A percentile compares a stretch with the other conserved stretches of the same genome.
These are phyloP conservation scores for Loxodes magnus DNA, from an alignment of 73 alveolate genomes.

Conservation along the genomic window DNA sequence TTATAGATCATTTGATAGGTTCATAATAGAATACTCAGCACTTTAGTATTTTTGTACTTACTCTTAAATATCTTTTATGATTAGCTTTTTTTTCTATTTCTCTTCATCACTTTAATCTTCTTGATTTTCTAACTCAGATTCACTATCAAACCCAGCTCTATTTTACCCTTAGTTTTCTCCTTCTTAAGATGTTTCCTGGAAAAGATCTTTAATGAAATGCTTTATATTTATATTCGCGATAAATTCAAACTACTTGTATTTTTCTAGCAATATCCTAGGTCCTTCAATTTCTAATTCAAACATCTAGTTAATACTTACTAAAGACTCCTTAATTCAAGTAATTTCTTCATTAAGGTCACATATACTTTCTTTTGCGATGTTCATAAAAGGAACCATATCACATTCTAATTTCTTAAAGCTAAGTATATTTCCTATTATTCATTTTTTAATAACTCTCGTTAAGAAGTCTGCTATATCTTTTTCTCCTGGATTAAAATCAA, in stretches of 20 bases:
- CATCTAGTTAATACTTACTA: slow-evolving; percentile 17
- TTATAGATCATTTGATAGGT: slow-evolving; percentile 31
- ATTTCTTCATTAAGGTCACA: slow-evolving; percentile 25
- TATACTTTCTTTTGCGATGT: slow-evolving; percentile 28
- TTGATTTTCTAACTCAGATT: slow-evolving; percentile 41
- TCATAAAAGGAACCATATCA: slow-evolving; percentile 55
- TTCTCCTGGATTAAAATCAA: slow-evolving; percentile 20
- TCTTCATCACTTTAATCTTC: slow-evolving; percentile 41
- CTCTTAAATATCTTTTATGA: slow-evolving; percentile 21
- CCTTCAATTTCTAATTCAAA: slow-evolving; percentile 23
- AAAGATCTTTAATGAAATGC: slow-evolving; percentile 23
- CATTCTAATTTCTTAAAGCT: slow-evolving; percentile 28
- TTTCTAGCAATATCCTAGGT: slow-evolving; percentile 31
- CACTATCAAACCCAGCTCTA: slow-evolving; percentile 38
- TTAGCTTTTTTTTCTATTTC: slow-evolving; percentile 30
- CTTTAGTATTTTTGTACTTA: slow-evolving; percentile 13
- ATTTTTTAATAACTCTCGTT: slow-evolving; percentile 7
- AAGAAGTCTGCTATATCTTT: slow-evolving; percentile 22
- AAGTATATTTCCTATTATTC: slow-evolving; percentile 31
- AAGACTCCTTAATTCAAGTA: slow-evolving; percentile 35
- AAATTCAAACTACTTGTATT: slow-evolving; percentile 40
- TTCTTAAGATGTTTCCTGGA: slow-evolving; percentile 1
- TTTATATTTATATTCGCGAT: slow-evolving; percentile 30
- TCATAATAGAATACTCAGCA: slow-evolving; percentile 28
- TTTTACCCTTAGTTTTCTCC: slow-evolving; percentile 25